These are phyloP conservation scores for Annulohypoxylon maeteangense DNA, from an alignment of 495 filamentous ascomycete species.

Conservation along the genomic window DNA sequence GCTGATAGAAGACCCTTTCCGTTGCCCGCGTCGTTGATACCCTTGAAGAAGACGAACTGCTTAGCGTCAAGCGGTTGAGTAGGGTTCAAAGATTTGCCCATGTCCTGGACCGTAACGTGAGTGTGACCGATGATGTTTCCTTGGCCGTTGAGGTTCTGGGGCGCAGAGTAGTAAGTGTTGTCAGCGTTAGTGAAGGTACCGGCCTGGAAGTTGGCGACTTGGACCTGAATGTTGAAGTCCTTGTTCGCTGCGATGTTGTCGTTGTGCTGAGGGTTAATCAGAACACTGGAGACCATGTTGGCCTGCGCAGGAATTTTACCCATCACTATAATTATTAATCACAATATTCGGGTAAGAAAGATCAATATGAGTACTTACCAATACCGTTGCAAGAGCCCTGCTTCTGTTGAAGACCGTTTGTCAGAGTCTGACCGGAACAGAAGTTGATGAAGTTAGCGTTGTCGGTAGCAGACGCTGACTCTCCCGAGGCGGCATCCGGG, in stretches of 20 bases:
- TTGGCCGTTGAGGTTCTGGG: slow-evolving; percentile 65
- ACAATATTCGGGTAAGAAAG: neutral
- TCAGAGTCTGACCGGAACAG: slow-evolving; percentile 72
- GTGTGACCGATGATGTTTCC: slow-evolving; percentile 74
- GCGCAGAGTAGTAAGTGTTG: slow-evolving; percentile 75
- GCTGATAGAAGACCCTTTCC: slow-evolving; percentile 68
- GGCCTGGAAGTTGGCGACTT: slow-evolving; percentile 68
- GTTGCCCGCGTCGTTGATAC: slow-evolving; percentile 77
- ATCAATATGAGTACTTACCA: slow-evolving; percentile 64
- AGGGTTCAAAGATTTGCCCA: slow-evolving; percentile 63
- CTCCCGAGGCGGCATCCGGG: slow-evolving; percentile 56
- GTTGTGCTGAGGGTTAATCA: slow-evolving; percentile 64
- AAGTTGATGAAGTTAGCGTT: slow-evolving; percentile 75
- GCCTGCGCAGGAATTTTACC: slow-evolving; percentile 72
- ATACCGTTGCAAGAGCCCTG: slow-evolving; percentile 78
- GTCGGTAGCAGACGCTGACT: slow-evolving; percentile 64
- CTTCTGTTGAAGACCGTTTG: slow-evolving; percentile 73
- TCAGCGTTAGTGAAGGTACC: slow-evolving; percentile 74
- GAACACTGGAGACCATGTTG: slow-evolving; percentile 75
- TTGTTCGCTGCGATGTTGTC: slow-evolving; percentile 58
- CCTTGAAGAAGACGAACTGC: slow-evolving; percentile 80
- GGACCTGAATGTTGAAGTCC: slow-evolving; percentile 68
- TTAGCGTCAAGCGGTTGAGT: slow-evolving; percentile 63
- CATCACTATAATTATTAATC: slow-evolving; percentile 63
- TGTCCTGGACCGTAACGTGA: slow-evolving; percentile 75